Evolutionary conservation across 2,329 filamentous ascomycete genomes (phyloP).

Genomic region (Cordyceps militaris): DNA sequence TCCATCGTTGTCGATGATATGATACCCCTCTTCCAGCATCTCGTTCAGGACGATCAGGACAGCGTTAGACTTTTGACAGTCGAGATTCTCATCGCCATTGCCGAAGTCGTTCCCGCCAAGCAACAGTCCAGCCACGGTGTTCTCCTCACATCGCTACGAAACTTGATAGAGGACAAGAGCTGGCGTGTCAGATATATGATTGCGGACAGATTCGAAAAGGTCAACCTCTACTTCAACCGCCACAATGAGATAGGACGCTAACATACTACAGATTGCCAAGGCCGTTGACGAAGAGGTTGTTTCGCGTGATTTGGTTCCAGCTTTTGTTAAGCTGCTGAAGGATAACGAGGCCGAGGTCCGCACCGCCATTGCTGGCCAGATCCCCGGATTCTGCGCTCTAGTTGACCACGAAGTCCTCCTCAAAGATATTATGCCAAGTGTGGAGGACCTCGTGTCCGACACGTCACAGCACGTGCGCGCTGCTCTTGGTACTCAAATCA

Average conservation of each 20-base stretch:
- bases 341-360: slow-evolving; percentile 97
- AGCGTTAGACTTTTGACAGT: slow-evolving; percentile 94
- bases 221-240: slow-evolving; percentile 26
- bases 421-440: slow-evolving; percentile 91
- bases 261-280: slow-evolving; percentile 71
- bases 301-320: slow-evolving; percentile 84
- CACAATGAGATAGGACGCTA: background rate
- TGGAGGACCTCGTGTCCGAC: slow-evolving; percentile 94
- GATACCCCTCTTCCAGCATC: slow-evolving; percentile 97
- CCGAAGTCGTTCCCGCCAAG: slow-evolving; percentile 95
- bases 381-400: slow-evolving; percentile 89
- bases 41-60: slow-evolving; percentile 94
- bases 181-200: slow-evolving; percentile 99
- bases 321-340: slow-evolving; percentile 95
- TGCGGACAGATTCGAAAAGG: slow-evolving; percentile 96
- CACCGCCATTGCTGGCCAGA: slow-evolving; percentile 94
- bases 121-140: slow-evolving; percentile 96
- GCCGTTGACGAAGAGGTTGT: slow-evolving; percentile 97
- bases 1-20: slow-evolving; percentile 94
- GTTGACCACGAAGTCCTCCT: slow-evolving; percentile 83
- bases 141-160: slow-evolving; percentile 80
- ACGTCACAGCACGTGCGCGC: slow-evolving; percentile 94
- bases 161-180: slow-evolving; percentile 97
- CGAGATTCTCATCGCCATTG: slow-evolving; percentile 91
- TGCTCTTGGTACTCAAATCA: slow-evolving; percentile 92